Evolutionary conservation across 2,329 filamentous ascomycete genomes (phyloP), one percentile per base, ranked within the genome.

Genomic region (Botryotinia narcissicola): DNA sequence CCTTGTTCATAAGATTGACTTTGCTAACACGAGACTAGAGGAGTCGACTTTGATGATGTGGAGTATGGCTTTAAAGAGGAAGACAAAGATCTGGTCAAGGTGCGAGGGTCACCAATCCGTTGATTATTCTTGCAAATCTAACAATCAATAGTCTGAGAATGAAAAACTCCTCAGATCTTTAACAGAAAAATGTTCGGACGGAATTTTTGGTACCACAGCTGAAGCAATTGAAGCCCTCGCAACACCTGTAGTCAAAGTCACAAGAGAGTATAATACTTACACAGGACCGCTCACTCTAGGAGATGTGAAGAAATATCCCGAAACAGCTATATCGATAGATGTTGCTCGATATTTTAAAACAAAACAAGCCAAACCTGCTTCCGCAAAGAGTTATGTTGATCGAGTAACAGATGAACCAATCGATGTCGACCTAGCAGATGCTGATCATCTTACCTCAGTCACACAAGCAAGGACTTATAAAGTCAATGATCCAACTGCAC

Each of bases 1-100:
- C 3, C 35, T 37, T 67, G 22, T 16, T 67, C 64, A 10, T 60
- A 3, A 35, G 62, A n/a, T 59, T 48, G 51, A 3, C 64, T 57
- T 22, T 66, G 64, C 77, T 80, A 75, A 81, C 82, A 73, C 35
- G 46, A 44, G 35, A 61, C 5, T 73, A 95, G 92, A 71, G 96
- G 96, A 22, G 89, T 97, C 29, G 96, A 99, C 81, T 98, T 99
- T 82, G 94, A 99, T 80, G 94, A 98, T 81, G 81, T 89, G 1
- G 94, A 97, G 3, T 97, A 92, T 80, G 95, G 95, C 60, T 93
- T 93, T 80, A 97, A 97, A 81, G 95, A 98, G 83, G 94, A 98
- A 81, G 89, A 92, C 76, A 99, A 99, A 81, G 84, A 91, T 29
- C 77, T 81, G 0, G 81, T 82, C 70, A 98, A 98, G 86, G 90